Conservation (phyloP, 768 basidiomycete genomes). For the Amanita brunnescens region DNA sequence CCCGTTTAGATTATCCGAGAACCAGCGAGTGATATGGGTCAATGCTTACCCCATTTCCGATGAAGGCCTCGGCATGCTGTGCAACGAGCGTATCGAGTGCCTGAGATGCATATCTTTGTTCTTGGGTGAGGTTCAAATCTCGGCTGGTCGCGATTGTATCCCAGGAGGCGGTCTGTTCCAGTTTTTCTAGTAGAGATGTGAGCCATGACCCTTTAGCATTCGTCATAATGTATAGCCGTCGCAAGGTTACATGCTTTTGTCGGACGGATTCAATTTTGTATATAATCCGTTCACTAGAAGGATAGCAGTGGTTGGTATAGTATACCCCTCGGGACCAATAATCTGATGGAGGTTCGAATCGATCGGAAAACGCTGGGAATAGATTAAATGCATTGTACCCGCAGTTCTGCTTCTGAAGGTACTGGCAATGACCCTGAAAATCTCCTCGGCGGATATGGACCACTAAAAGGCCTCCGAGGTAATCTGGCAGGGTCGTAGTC, state of each 20-base stretch:
- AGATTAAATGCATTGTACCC: conserved; percentile 44
- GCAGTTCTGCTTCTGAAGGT: conserved; percentile 29
- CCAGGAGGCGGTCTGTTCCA: conserved; percentile 35
- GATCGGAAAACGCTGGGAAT: conserved; percentile 43
- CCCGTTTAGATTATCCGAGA: not conserved
- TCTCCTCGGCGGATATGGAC: conserved; percentile 53
- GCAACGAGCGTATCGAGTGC: conserved; percentile 50
- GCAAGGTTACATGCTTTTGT: conserved; percentile 2
- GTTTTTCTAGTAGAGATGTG: conserved; percentile 26
- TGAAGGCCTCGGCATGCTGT: conserved; percentile 38
- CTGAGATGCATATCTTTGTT: conserved; percentile 40
- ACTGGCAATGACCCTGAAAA: conserved; percentile 39
- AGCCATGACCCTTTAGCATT: conserved; percentile 41
- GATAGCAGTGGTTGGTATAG: conserved; percentile 38
- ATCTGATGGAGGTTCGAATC: conserved; percentile 26
- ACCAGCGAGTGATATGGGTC: not conserved
- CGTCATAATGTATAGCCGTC: conserved; percentile 36
- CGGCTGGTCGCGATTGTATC: conserved; percentile 32
- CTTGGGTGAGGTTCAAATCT: conserved; percentile 35
- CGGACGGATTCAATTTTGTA: conserved; percentile 30
- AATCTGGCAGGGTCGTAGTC: not conserved
- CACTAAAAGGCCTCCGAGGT: conserved; percentile 37
- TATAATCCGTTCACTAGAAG: conserved; percentile 31
- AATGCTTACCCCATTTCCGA: conserved; percentile 45
- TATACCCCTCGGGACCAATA: conserved; percentile 25